Evolutionary conservation across 2,329 filamentous ascomycete genomes (phyloP).

Genomic region (Phaeosphaeria sp.): DNA sequence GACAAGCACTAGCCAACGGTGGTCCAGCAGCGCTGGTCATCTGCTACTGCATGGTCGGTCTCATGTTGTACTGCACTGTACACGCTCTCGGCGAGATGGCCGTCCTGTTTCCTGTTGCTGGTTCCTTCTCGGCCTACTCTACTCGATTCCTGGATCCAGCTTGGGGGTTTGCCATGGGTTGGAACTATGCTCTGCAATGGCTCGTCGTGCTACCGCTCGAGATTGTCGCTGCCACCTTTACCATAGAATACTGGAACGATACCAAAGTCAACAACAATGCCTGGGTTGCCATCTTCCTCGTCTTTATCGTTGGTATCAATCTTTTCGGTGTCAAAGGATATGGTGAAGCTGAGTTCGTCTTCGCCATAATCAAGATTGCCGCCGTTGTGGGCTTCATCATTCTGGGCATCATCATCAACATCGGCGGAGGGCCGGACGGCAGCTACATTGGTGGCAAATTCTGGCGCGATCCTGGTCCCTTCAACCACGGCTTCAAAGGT

Average conservation of each 20-base stretch:
- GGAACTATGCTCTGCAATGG: constrained; percentile 94
- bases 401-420: constrained; percentile 84
- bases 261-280: constrained; percentile 57
- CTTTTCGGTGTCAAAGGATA: constrained; percentile 73
- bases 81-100: constrained; percentile 92
- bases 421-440: constrained; percentile 69
- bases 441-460: constrained; percentile 79
- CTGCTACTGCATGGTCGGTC: constrained; percentile 68
- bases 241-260: constrained; percentile 78
- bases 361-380: constrained; percentile 83
- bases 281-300: constrained; percentile 83
- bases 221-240: constrained; percentile 85
- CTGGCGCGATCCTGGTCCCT: constrained; percentile 83
- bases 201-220: constrained; percentile 82
- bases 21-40: constrained; percentile 48
- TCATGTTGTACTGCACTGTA: constrained; percentile 90
- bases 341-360: constrained; percentile 87
- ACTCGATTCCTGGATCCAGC: constrained; percentile 92
- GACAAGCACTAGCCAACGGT: constrained; percentile 47
- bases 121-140: constrained; percentile 90
- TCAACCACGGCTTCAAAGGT: constrained; percentile 84
- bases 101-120: constrained; percentile 87
- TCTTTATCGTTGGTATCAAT: constrained; percentile 80
- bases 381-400: constrained; percentile 90
- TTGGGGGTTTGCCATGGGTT: constrained; percentile 95